Conservation (phyloP, 345 rosid species). For the Aethionema arabicum region DNA sequence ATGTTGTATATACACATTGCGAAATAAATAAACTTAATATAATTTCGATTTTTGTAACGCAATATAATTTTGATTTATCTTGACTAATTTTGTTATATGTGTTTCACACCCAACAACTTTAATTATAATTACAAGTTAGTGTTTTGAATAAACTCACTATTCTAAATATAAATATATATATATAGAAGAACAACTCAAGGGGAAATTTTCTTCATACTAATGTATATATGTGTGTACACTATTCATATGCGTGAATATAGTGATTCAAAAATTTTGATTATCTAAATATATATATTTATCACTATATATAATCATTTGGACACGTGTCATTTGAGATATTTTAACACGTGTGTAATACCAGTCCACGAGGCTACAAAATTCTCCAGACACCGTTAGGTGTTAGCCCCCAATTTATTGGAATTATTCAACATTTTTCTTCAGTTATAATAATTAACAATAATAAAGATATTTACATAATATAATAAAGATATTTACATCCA, state of each 20-base stretch:
- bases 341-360: slow-evolving; percentile 9
- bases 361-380: neutral
- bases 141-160: too few relatives aligned
- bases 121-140: too few relatives aligned
- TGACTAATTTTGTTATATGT: neutral
- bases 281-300: neutral
- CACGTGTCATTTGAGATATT: neutral
- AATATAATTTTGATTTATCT: too few relatives aligned
- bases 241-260: slow-evolving; percentile 3
- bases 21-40: too few relatives aligned
- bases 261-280: slow-evolving; percentile 13
- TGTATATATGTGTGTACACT: neutral
- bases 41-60: too few relatives aligned
- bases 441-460: neutral
- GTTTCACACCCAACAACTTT: neutral
- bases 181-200: slow-evolving; percentile 10
- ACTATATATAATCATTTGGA: slow-evolving; percentile 1
- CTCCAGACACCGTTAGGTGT: slow-evolving; percentile 5
- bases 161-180: neutral
- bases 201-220: slow-evolving; percentile 1
- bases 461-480: too few relatives aligned
- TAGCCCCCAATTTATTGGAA: neutral
- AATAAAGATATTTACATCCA: neutral
- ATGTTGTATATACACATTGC: too few relatives aligned
- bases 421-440: neutral